Conservation (phyloP, 2,329 filamentous ascomycete genomes). For the Akanthomyces uredinophilus region DNA sequence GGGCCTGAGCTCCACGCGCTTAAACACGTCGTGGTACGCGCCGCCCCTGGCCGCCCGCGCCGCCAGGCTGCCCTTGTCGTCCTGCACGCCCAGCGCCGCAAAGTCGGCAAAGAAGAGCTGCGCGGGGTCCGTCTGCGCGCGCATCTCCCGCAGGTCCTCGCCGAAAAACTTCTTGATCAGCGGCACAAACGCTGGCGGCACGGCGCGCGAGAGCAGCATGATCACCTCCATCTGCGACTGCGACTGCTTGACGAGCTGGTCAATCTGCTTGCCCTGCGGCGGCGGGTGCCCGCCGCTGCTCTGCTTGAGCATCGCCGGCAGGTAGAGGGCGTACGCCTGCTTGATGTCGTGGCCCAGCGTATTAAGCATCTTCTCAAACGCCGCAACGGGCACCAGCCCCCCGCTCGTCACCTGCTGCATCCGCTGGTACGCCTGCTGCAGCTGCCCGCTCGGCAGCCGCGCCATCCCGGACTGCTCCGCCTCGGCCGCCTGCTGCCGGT, state of each 20-base stretch:
- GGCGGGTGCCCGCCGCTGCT: constrained; percentile 31
- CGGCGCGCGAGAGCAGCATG: constrained; percentile 45
- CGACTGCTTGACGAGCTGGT: constrained; percentile 39
- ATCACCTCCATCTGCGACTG: constrained; percentile 47
- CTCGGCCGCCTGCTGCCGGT: constrained; percentile 38
- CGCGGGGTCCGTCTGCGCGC: constrained; percentile 56
- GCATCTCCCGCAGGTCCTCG: constrained; percentile 53
- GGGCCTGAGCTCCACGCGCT: constrained; percentile 46
- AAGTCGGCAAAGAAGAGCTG: constrained; percentile 70
- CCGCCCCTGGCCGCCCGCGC: constrained; percentile 31
- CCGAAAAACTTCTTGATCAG: constrained; percentile 64
- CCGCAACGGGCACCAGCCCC: constrained; percentile 51
- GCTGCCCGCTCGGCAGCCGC: constrained; percentile 42
- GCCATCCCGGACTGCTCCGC: constrained; percentile 34
- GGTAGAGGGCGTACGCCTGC: constrained; percentile 43
- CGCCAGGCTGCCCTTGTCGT: constrained; percentile 46
- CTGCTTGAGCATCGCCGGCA: constrained; percentile 41
- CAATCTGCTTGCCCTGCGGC: constrained; percentile 37
- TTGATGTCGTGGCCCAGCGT: constrained; percentile 44
- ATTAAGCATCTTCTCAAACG: constrained; percentile 59
- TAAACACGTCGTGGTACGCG: constrained; percentile 48
- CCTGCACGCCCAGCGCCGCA: constrained; percentile 60
- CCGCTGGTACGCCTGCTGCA: constrained; percentile 53
- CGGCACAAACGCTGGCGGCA: constrained; percentile 42
- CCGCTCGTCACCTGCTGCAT: constrained; percentile 47